These are phyloP conservation scores for Speleostelium caveatum DNA, from an alignment of 78 protist genomes.

Conservation along the genomic window DNA sequence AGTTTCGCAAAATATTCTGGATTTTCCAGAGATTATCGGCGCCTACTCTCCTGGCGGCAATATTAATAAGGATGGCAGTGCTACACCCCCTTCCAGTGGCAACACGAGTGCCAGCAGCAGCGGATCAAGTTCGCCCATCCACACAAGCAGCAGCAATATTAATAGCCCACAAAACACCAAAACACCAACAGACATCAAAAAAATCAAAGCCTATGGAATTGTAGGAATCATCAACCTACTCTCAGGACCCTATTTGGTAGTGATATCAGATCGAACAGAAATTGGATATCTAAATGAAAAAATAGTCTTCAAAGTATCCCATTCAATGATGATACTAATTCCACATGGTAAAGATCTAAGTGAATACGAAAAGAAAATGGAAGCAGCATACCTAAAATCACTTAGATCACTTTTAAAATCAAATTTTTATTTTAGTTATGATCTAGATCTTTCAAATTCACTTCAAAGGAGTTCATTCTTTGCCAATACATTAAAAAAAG, in stretches of 20 bases:
- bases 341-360: conserved; percentile 17
- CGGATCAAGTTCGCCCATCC: too few species aligned
- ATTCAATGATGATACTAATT: conserved; percentile 8
- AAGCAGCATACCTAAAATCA: conserved; percentile 41
- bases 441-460: conserved; percentile 25
- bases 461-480: conserved; percentile 12
- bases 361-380: conserved; percentile 61
- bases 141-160: neutral
- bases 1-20: neutral
- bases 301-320: neutral
- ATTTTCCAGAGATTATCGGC: neutral
- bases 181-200: too few species aligned
- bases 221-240: conserved; percentile 63
- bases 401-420: conserved; percentile 19
- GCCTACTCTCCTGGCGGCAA: neutral
- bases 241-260: conserved; percentile 58
- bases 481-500: neutral
- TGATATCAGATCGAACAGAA: neutral
- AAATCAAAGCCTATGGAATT: conserved; percentile 54
- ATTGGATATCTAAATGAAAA: conserved; percentile 38
- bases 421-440: conserved; percentile 49
- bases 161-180: neutral
- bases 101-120: neutral
- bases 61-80: neutral
- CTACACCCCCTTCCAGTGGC: neutral